A percentile compares a stretch with the other conserved stretches of the same genome.
Conservation (phyloP, 208 protist genomes). For the Wallacemonas sp. region DNA sequence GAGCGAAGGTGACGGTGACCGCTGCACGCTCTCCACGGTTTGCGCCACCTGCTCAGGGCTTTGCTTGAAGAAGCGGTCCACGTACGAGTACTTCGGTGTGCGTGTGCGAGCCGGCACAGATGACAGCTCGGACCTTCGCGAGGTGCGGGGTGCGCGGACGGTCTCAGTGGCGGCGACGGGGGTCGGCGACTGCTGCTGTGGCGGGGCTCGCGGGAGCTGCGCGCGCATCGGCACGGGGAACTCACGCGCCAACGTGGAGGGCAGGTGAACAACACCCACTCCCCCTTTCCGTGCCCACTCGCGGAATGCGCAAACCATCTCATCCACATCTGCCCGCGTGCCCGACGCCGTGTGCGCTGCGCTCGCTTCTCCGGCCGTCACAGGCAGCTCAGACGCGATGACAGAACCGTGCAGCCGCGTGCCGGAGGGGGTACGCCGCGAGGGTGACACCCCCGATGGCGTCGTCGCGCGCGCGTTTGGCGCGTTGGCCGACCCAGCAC, state of each 20-base stretch:
- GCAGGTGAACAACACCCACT: slow-evolving; percentile 26
- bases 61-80: slow-evolving; percentile 43
- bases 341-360: neutral
- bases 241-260: slow-evolving; percentile 16
- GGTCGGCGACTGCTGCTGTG: neutral
- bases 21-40: neutral
- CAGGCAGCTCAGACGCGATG: neutral
- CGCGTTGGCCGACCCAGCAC: neutral
- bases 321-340: slow-evolving; percentile 7
- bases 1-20: neutral
- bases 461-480: too few species aligned
- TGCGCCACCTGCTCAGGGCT: slow-evolving; percentile 5
- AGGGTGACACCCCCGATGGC: too few species aligned
- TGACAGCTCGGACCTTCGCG: neutral
- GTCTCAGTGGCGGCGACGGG: neutral
- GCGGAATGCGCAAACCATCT: slow-evolving; percentile 2
- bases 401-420: neutral
- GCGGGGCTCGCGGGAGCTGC: neutral
- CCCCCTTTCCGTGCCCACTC: neutral
- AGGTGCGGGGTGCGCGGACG: neutral
- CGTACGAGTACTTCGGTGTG: slow-evolving; percentile 26
- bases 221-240: slow-evolving; percentile 25
- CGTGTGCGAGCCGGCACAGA: neutral
- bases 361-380: too few species aligned
- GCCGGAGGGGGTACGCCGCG: neutral